These are phyloP conservation scores for Verbascum thapsus DNA, from an alignment of 257 asterid species.

Conservation along the genomic window DNA sequence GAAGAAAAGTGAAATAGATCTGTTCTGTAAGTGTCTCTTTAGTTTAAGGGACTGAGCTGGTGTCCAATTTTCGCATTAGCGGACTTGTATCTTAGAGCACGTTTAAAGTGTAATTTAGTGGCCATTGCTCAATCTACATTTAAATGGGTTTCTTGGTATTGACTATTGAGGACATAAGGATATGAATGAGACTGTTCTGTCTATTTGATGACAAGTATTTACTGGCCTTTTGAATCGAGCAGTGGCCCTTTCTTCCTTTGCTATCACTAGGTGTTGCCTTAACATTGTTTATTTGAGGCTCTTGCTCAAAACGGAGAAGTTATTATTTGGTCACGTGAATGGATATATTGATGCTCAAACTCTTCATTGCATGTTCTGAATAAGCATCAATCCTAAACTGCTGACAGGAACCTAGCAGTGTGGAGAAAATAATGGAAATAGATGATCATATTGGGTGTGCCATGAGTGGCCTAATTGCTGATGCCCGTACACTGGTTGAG, in stretches of 20 bases:
- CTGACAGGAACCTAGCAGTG: slow-evolving; percentile 60
- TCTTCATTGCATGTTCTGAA: too few relatives aligned
- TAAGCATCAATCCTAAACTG: slow-evolving; percentile 15
- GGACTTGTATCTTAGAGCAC: too few relatives aligned
- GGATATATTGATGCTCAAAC: slow-evolving; percentile 8
- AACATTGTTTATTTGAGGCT: neutral
- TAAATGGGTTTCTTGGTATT: too few relatives aligned
- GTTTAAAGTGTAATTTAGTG: too few relatives aligned
- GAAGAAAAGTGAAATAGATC: neutral
- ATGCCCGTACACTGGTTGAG: slow-evolving; percentile 95
- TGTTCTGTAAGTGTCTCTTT: too few relatives aligned
- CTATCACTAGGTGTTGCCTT: neutral
- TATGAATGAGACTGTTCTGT: slow-evolving; percentile 15
- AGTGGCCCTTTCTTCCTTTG: neutral
- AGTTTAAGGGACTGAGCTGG: too few relatives aligned
- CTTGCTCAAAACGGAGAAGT: slow-evolving; percentile 1
- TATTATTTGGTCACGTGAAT: neutral
- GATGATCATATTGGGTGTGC: slow-evolving; percentile 97
- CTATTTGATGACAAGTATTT: neutral
- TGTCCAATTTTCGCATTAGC: too few relatives aligned
- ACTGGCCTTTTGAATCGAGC: neutral
- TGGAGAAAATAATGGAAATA: slow-evolving; percentile 88
- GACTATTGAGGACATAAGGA: neutral
- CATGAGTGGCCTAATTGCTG: slow-evolving; percentile 96
- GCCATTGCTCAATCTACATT: too few relatives aligned